phyloP scores from a whole-genome alignment of 768 basidiomycete species.

The Clathrus columnatus region DNA sequence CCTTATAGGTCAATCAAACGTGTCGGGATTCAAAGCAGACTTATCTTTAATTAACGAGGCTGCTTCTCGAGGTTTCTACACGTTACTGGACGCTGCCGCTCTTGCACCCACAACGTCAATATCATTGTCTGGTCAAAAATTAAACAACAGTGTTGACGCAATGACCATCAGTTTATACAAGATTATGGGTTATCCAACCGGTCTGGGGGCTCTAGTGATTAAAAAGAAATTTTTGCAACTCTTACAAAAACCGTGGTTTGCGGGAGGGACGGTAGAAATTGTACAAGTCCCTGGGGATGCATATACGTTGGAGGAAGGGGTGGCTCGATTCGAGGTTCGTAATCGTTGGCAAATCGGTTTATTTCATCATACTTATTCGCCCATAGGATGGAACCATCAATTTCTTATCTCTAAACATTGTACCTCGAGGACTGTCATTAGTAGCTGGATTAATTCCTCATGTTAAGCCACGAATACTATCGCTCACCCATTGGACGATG shows the following conservation, averaged over 20 bases:
- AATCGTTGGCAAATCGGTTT: neutral
- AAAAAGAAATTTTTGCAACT: constrained; percentile 48
- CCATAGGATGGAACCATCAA: constrained; percentile 77
- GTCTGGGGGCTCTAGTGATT: constrained; percentile 11
- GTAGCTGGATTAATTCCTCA: constrained; percentile 72
- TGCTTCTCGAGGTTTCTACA: constrained; percentile 57
- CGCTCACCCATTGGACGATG: constrained; percentile 40
- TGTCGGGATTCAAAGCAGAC: constrained; percentile 65
- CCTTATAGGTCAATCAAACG: constrained; percentile 68
- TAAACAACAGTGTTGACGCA: constrained; percentile 11
- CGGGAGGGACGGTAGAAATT: constrained; percentile 76
- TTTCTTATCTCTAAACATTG: constrained; percentile 65
- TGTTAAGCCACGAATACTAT: constrained; percentile 65
- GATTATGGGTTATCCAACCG: constrained; percentile 13
- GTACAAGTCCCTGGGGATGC: constrained; percentile 74
- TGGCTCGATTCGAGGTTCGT: constrained; percentile 68
- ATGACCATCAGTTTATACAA: constrained; percentile 15
- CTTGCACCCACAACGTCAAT: constrained; percentile 64
- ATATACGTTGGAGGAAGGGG: constrained; percentile 45
- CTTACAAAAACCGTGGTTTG: constrained; percentile 62
- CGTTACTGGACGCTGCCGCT: constrained; percentile 75
- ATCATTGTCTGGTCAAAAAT: constrained; percentile 39
- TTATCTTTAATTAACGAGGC: constrained; percentile 59
- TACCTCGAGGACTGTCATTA: constrained; percentile 70
- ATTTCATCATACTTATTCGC: neutral